Percentiles rank a stretch among this genome's conserved stretches.
Conservation (phyloP, 1,284 basidiomycete species). For the Boletellus deceptivus region DNA sequence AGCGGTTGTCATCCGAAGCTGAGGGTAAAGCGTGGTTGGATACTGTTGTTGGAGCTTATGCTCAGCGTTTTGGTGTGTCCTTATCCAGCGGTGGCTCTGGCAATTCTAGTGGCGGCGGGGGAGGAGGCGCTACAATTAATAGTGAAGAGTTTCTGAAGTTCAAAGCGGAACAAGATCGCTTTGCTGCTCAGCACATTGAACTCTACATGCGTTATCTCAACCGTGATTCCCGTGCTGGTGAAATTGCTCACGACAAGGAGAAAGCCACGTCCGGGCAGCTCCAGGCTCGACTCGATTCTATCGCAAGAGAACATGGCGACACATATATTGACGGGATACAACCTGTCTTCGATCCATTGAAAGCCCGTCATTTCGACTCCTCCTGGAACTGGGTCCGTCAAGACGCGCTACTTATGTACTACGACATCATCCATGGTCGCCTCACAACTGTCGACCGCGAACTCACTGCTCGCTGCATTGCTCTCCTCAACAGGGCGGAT, state of each 20-base stretch:
- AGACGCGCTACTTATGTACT: conserved; percentile 93
- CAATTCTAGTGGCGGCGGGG: conserved; percentile 59
- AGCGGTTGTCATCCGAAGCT: conserved; percentile 87
- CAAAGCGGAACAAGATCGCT: conserved; percentile 89
- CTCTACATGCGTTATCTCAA: conserved; percentile 95
- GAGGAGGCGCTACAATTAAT: conserved; percentile 87
- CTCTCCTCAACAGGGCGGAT: conserved; percentile 96
- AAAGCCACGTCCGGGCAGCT: conserved; percentile 71
- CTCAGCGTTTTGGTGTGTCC: conserved; percentile 83
- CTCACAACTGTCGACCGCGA: conserved; percentile 91
- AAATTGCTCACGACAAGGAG: conserved; percentile 85
- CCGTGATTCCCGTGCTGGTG: conserved; percentile 89
- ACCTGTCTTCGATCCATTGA: conserved; percentile 90
- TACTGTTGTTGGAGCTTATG: conserved; percentile 79
- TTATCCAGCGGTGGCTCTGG: conserved; percentile 68
- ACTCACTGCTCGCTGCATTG: conserved; percentile 96
- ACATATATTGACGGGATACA: conserved; percentile 92
- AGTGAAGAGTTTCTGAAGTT: conserved; percentile 98
- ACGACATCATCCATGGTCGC: conserved; percentile 95
- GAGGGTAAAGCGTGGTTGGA: conserved; percentile 97
- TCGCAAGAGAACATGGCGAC: conserved; percentile 89
- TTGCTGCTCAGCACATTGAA: conserved; percentile 92
- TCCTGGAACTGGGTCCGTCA: conserved; percentile 99
- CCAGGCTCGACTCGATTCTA: conserved; percentile 86
- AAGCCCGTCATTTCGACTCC: conserved; percentile 97